These are phyloP conservation scores for Papilionanthe hybrid DNA, from an alignment of 116 monocot species.

Conservation along the genomic window DNA sequence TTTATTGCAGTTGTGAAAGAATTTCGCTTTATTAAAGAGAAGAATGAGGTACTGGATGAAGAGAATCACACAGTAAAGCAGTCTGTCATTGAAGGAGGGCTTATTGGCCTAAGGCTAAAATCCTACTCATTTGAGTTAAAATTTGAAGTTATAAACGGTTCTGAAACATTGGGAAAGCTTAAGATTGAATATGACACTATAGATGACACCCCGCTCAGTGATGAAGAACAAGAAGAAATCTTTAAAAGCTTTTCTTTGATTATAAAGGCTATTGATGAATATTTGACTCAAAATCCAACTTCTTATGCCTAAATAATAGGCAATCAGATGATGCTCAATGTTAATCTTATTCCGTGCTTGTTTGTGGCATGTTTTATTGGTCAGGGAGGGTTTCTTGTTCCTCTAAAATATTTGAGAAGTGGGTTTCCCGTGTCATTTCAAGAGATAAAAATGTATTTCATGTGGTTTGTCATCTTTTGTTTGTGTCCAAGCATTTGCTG, in stretches of 20 bases:
- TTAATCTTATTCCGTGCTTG: not conserved
- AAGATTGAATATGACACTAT: conserved; percentile 24
- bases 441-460: too few relatives aligned
- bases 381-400: too few relatives aligned
- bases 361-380: too few relatives aligned
- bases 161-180: conserved; percentile 21
- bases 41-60: conserved; percentile 1
- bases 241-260: not conserved
- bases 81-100: conserved; percentile 10
- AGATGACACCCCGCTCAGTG: conserved; percentile 19
- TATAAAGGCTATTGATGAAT: conserved; percentile 33
- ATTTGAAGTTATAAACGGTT: conserved; percentile 16
- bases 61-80: conserved; percentile 7
- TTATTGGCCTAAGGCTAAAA: conserved; percentile 2
- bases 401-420: too few relatives aligned
- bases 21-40: not conserved
- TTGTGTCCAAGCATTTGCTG: too few relatives aligned
- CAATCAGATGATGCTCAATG: not conserved
- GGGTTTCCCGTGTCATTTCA: too few relatives aligned
- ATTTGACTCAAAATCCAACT: conserved; percentile 28
- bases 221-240: conserved; percentile 17
- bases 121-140: conserved; percentile 17
- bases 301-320: conserved; percentile 24
- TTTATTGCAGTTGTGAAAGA: conserved; percentile 12
- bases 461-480: too few relatives aligned